phyloP scores from a whole-genome alignment of 768 basidiomycete genomes.

The Suillus hirtellus region DNA sequence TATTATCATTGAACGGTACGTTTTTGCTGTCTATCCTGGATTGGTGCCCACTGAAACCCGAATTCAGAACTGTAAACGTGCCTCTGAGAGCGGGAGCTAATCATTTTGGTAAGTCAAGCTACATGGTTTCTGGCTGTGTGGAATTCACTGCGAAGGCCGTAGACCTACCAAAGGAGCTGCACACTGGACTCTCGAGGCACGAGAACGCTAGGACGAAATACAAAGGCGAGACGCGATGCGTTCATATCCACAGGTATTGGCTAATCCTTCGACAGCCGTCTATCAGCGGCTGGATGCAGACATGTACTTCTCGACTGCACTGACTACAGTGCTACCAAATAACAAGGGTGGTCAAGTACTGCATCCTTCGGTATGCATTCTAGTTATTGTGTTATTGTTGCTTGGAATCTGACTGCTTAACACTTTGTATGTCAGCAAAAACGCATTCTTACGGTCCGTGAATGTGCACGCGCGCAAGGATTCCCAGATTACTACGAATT shows the following conservation, averaged over 20 bases:
- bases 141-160: not conserved
- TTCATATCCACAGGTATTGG: not conserved
- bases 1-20: slow-evolving; percentile 53
- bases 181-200: slow-evolving; percentile 36
- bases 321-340: slow-evolving; percentile 58
- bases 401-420: not conserved
- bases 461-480: slow-evolving; percentile 75
- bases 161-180: slow-evolving; percentile 47
- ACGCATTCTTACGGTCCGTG: slow-evolving; percentile 64
- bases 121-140: not conserved
- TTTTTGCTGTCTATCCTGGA: slow-evolving; percentile 11
- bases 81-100: slow-evolving; percentile 53
- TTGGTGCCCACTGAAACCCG: not conserved
- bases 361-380: slow-evolving; percentile 44
- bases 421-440: slow-evolving; percentile 52
- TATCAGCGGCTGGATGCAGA: slow-evolving; percentile 58
- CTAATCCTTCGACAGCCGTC: slow-evolving; percentile 36
- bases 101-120: slow-evolving; percentile 44
- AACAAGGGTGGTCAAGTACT: slow-evolving; percentile 45
- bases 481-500: slow-evolving; percentile 76
- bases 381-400: not conserved
- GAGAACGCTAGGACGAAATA: slow-evolving; percentile 27
- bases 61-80: slow-evolving; percentile 34
- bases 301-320: slow-evolving; percentile 60
- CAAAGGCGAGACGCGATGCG: slow-evolving; percentile 24